Conservation (phyloP, 2,329 filamentous ascomycete species). For the Neonectria magnoliae region DNA sequence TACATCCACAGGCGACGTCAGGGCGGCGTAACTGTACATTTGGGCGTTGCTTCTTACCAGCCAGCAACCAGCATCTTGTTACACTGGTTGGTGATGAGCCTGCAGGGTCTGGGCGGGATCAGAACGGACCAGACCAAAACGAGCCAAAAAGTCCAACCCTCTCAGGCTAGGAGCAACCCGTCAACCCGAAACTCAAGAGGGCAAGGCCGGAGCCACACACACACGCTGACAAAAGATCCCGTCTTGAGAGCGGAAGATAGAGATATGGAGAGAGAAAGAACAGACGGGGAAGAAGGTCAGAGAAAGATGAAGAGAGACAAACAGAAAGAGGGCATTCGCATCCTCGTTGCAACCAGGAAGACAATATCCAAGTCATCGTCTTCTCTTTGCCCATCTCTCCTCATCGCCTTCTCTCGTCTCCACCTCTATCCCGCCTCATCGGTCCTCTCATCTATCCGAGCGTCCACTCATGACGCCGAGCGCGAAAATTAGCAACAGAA, state of each 20-base stretch:
- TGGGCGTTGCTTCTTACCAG: constrained; percentile 6
- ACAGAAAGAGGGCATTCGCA: background rate
- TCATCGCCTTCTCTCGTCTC: constrained; percentile 20
- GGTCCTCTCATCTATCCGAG: constrained; percentile 14
- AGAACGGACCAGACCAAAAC: background rate
- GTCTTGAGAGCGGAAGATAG: background rate
- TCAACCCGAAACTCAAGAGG: background rate
- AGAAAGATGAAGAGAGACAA: background rate
- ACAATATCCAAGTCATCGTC: background rate
- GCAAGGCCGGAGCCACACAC: background rate
- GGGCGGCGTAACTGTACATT: constrained; percentile 1
- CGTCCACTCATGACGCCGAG: constrained; percentile 24
- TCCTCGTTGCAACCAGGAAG: background rate
- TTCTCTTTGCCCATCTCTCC: background rate
- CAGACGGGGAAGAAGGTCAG: too few species aligned
- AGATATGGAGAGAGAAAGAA: background rate
- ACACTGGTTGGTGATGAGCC: background rate
- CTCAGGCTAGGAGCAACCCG: constrained; percentile 1
- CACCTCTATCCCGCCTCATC: constrained; percentile 10
- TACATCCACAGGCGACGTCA: constrained; percentile 10
- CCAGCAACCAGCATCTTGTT: background rate
- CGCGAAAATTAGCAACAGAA: constrained; percentile 28
- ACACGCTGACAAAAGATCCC: background rate
- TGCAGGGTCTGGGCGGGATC: background rate
- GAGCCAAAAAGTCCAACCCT: background rate